Conservation (phyloP, 2,329 filamentous ascomycete species). For the Aspergillus sp. region DNA sequence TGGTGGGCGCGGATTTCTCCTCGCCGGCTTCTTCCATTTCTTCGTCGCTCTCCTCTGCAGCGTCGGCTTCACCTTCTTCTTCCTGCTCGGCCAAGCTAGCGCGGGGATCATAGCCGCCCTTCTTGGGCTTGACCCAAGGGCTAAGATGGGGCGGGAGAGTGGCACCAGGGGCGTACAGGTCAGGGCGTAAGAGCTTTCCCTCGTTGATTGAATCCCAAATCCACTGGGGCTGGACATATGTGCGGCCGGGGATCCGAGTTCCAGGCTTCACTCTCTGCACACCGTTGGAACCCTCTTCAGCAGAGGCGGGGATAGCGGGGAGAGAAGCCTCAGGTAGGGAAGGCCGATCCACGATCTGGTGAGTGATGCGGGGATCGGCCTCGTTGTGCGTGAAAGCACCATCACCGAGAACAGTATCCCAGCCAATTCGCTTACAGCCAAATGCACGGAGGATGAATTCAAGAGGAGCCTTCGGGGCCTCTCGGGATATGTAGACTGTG, state of each 20-base stretch:
- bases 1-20: slow-evolving; percentile 21
- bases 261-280: slow-evolving; percentile 55
- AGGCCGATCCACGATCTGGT: slow-evolving; percentile 93
- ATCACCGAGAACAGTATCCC: slow-evolving; percentile 87
- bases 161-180: slow-evolving; percentile 86
- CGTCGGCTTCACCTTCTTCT: slow-evolving; percentile 78
- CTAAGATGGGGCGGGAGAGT: slow-evolving; percentile 91
- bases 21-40: slow-evolving; percentile 36
- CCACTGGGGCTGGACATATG: slow-evolving; percentile 96
- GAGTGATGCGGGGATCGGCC: slow-evolving; percentile 83
- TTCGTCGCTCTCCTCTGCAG: slow-evolving; percentile 55
- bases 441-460: slow-evolving; percentile 94
- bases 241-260: slow-evolving; percentile 82
- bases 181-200: slow-evolving; percentile 79
- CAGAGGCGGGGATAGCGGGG: slow-evolving; percentile 41
- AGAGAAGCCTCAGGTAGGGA: slow-evolving; percentile 61
- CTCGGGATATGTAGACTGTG: slow-evolving; percentile 90
- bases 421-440: slow-evolving; percentile 92
- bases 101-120: slow-evolving; percentile 89
- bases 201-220: slow-evolving; percentile 97
- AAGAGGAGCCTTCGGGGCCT: slow-evolving; percentile 84
- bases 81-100: slow-evolving; percentile 83
- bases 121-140: slow-evolving; percentile 86
- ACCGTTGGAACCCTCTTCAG: slow-evolving; percentile 42
- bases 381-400: slow-evolving; percentile 92